Percentiles rank a stretch among this genome's conserved stretches.
phyloP scores from a whole-genome alignment of 768 basidiomycete species.

The Hypholoma sublateritium region DNA sequence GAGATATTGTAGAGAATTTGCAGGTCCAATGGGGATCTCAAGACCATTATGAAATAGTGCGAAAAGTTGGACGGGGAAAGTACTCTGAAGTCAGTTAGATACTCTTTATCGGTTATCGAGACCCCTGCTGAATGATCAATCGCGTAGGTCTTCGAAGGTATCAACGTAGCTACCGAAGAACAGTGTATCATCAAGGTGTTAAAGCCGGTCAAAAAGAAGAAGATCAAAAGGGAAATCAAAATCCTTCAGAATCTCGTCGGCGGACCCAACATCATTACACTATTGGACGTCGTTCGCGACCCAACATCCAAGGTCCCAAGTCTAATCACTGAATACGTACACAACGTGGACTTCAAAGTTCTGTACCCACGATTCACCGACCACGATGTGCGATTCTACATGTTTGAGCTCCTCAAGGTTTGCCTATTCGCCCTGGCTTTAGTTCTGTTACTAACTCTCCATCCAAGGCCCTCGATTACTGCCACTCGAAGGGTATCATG shows the following conservation, averaged over 20 bases:
- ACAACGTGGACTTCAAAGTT: slow-evolving; percentile 97
- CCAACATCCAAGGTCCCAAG: slow-evolving; percentile 96
- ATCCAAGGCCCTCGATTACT: slow-evolving; percentile 87
- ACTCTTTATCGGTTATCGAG: background rate
- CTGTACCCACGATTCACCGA: slow-evolving; percentile 95
- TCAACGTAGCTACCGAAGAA: slow-evolving; percentile 86
- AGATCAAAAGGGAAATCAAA: slow-evolving; percentile 99
- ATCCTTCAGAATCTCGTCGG: slow-evolving; percentile 95
- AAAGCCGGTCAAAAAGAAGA: slow-evolving; percentile 99
- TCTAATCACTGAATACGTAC: slow-evolving; percentile 95
- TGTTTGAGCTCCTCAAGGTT: slow-evolving; percentile 93
- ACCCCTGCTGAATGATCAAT: slow-evolving; percentile 6
- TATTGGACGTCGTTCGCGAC: slow-evolving; percentile 95
- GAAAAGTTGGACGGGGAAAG: slow-evolving; percentile 94
- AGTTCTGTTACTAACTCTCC: slow-evolving; percentile 15
- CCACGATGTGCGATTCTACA: slow-evolving; percentile 94
- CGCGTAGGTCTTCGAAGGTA: slow-evolving; percentile 84
- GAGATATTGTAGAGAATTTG: slow-evolving; percentile 69
- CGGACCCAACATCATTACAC: slow-evolving; percentile 90
- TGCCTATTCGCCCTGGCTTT: slow-evolving; percentile 3
- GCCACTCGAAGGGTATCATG: slow-evolving; percentile 99
- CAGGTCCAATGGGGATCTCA: slow-evolving; percentile 96
- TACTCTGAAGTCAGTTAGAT: slow-evolving; percentile 76
- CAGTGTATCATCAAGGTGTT: slow-evolving; percentile 99
- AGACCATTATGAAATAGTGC: slow-evolving; percentile 96